Conservation (phyloP, 2,329 filamentous ascomycete species). For the Calonectria hongkongensis region DNA sequence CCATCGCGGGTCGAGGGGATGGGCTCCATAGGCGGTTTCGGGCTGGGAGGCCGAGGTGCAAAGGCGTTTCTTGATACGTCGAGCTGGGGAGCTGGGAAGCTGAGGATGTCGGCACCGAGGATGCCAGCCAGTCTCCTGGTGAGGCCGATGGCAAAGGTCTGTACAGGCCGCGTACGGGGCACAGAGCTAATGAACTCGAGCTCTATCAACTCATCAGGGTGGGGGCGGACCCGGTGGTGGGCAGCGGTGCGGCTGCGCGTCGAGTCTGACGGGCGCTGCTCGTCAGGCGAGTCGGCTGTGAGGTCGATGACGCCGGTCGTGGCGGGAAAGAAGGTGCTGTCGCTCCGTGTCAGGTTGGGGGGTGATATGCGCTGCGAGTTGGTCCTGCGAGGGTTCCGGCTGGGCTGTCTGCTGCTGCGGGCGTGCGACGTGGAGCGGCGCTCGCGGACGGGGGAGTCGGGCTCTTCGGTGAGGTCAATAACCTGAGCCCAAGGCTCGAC, state of each 20-base stretch:
- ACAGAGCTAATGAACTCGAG: constrained; percentile 51
- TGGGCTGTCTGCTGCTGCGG: constrained; percentile 36
- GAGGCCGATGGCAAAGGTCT: constrained; percentile 50
- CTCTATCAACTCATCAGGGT: constrained; percentile 51
- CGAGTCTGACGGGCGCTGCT: constrained; percentile 53
- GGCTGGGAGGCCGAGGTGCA: constrained; percentile 57
- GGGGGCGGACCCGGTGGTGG: constrained; percentile 37
- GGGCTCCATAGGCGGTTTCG: constrained; percentile 74
- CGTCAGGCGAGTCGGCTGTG: constrained; percentile 67
- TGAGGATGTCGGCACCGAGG: constrained; percentile 50
- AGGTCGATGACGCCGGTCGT: constrained; percentile 69
- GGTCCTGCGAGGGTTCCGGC: constrained; percentile 64
- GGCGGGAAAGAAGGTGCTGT: constrained; percentile 64
- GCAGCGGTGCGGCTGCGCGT: constrained; percentile 38
- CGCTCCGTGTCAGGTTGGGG: constrained; percentile 66
- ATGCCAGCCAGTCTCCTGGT: constrained; percentile 54
- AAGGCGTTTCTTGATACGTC: constrained; percentile 57
- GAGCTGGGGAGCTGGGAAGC: constrained; percentile 48
- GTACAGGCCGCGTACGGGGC: constrained; percentile 31
- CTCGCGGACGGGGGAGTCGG: constrained; percentile 66
- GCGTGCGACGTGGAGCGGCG: constrained; percentile 54
- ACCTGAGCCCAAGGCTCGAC: constrained; percentile 50
- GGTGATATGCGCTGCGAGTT: constrained; percentile 63
- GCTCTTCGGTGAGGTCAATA: constrained; percentile 71
- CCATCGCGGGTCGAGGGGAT: constrained; percentile 81